These are phyloP conservation scores for Cutaneotrichosporon arboriforme DNA, from an alignment of 1,284 basidiomycete species.

Conservation along the genomic window DNA sequence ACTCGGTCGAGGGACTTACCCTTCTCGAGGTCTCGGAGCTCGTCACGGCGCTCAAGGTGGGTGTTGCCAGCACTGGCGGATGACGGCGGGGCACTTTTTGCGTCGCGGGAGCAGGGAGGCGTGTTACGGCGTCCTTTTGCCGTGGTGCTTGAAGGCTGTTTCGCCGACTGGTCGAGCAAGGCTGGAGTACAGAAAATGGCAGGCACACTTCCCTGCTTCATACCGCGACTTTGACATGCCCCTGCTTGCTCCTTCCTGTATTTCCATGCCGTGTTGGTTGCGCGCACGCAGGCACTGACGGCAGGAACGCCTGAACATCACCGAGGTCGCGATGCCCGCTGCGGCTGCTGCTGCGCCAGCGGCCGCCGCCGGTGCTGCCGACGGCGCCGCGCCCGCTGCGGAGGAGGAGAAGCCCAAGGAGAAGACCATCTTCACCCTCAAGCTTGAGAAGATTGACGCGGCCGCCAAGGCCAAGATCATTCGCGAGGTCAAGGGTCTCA, in stretches of 20 bases:
- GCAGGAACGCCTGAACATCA: slow-evolving; percentile 89
- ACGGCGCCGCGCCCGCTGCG: slow-evolving; percentile 49
- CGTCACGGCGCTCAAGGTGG: slow-evolving; percentile 81
- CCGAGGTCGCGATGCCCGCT: slow-evolving; percentile 91
- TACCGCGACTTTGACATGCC: no score
- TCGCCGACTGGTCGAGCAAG: no score
- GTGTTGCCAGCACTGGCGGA: no score
- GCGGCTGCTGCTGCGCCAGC: slow-evolving; percentile 61
- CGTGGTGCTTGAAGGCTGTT: no score
- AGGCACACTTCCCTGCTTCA: no score
- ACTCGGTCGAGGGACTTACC: slow-evolving; percentile 85
- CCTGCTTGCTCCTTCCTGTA: no score
- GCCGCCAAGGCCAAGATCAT: slow-evolving; percentile 94
- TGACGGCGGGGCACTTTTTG: no score
- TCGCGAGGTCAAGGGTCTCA: slow-evolving; percentile 91
- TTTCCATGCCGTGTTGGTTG: no score
- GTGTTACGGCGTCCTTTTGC: no score
- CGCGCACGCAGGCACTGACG: slow-evolving; percentile 1
- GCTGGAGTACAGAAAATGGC: no score
- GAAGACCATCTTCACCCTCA: slow-evolving; percentile 96
- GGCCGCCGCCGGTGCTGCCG: slow-evolving; percentile 54
- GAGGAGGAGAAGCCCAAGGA: slow-evolving; percentile 92
- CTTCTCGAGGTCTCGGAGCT: slow-evolving; percentile 96
- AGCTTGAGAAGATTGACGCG: slow-evolving; percentile 85
- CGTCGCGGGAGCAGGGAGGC: no score